These are phyloP conservation scores for Gossypium raimondii DNA, from an alignment of 345 rosid genomes.

Conservation along the genomic window DNA sequence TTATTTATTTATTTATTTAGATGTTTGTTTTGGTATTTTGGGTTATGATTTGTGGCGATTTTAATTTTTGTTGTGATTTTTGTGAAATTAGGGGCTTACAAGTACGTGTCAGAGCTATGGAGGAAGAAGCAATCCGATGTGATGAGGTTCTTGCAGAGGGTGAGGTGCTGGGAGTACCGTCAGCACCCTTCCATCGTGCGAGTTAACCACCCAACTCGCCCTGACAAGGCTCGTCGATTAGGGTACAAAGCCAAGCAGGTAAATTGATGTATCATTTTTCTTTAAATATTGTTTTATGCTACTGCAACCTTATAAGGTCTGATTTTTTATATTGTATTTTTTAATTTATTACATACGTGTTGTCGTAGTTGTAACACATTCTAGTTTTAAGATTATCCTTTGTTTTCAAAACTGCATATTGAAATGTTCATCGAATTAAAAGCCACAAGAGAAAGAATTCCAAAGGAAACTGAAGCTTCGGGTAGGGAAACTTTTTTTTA, in stretches of 20 bases:
- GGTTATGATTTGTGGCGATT: neutral
- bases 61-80: neutral
- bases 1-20: neutral
- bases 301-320: constrained; percentile 20
- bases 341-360: neutral
- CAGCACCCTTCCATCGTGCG: constrained; percentile 97
- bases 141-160: constrained; percentile 96
- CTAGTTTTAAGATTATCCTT: neutral
- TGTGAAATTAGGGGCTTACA: constrained; percentile 67
- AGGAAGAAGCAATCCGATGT: constrained; percentile 99
- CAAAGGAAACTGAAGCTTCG: neutral
- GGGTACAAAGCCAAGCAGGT: constrained; percentile 99
- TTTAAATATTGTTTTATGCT: constrained; percentile 15
- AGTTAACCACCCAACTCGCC: constrained; percentile 87
- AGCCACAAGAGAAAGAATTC: neutral
- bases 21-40: neutral
- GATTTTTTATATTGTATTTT: constrained; percentile 29
- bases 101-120: constrained; percentile 97
- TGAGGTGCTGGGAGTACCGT: constrained; percentile 99
- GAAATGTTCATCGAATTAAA: neutral
- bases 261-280: neutral
- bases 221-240: constrained; percentile 89
- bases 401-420: neutral
- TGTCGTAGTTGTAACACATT: neutral
- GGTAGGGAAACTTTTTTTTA: neutral